Evolutionary conservation across 2,329 filamentous ascomycete species (phyloP).

Genomic region (Bipolaris victoriae): DNA sequence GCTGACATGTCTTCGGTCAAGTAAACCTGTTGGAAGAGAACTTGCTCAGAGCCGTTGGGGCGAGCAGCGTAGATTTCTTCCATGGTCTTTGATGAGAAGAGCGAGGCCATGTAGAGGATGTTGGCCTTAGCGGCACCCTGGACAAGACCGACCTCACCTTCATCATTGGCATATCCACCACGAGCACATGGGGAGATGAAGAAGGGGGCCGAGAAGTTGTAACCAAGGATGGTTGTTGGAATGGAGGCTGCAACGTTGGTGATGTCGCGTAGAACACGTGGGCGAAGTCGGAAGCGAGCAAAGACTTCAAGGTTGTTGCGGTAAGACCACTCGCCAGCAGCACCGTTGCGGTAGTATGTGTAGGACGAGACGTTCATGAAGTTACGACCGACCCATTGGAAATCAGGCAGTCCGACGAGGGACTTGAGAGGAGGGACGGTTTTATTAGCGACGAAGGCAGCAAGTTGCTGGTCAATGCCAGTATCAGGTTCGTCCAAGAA

Average conservation of each 20-base stretch:
- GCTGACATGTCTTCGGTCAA: constrained; percentile 41
- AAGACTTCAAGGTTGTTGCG: constrained; percentile 64
- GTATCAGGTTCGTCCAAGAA: constrained; percentile 48
- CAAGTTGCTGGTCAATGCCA: constrained; percentile 39
- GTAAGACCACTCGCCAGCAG: constrained; percentile 62
- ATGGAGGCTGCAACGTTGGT: constrained; percentile 44
- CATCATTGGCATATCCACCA: constrained; percentile 52
- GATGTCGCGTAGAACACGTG: constrained; percentile 60
- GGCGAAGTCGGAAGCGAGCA: constrained; percentile 56
- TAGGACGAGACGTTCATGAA: constrained; percentile 57
- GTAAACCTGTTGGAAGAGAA: constrained; percentile 53
- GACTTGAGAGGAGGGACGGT: constrained; percentile 52
- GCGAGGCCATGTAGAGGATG: constrained; percentile 58
- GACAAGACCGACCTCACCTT: constrained; percentile 59
- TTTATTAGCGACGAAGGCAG: constrained; percentile 32
- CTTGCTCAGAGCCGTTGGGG: constrained; percentile 24
- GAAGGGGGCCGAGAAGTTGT: constrained; percentile 62
- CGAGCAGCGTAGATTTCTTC: constrained; percentile 20
- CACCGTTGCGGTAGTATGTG: constrained; percentile 65
- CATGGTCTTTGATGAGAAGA: constrained; percentile 43
- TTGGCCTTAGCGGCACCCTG: constrained; percentile 56
- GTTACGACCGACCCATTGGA: constrained; percentile 60
- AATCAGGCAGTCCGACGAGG: constrained; percentile 61
- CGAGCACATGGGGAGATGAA: constrained; percentile 57
- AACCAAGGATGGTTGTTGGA: constrained; percentile 59